These are phyloP conservation scores for Podosphaera aphanis DNA, from an alignment of 2,329 filamentous ascomycete genomes.

Conservation along the genomic window DNA sequence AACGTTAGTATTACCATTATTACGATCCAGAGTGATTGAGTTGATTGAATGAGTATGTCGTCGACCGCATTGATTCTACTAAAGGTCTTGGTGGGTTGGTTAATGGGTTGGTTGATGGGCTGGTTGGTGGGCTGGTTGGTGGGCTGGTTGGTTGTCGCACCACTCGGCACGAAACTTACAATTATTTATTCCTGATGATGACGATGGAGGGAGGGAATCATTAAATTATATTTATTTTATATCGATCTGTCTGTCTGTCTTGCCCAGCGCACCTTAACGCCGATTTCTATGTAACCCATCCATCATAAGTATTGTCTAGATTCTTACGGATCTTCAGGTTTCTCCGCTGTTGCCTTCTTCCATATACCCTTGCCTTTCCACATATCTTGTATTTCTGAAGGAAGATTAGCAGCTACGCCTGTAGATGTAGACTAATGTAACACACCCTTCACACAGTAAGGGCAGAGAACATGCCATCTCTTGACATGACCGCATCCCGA, in stretches of 20 bases:
- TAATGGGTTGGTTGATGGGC: too few species aligned
- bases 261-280: background rate
- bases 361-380: constrained; percentile 6
- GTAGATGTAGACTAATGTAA: constrained; percentile 4
- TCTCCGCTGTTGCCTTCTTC: constrained; percentile 4
- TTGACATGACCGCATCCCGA: constrained; percentile 74
- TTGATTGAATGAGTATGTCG: too few species aligned
- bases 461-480: constrained; percentile 70
- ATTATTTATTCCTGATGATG: too few species aligned
- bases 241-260: too few species aligned
- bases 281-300: too few species aligned
- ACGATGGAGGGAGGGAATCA: too few species aligned
- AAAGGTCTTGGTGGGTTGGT: too few species aligned
- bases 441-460: constrained; percentile 66
- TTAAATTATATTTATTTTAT: too few species aligned
- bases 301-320: background rate
- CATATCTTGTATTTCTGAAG: constrained; percentile 14
- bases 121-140: too few species aligned
- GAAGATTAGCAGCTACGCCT: constrained; percentile 3
- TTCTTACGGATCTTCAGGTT: constrained; percentile 4
- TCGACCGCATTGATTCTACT: too few species aligned
- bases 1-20: constrained; percentile 11
- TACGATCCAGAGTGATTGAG: constrained; percentile 3
- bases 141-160: too few species aligned
- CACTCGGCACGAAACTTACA: too few species aligned